These are phyloP conservation scores for Hypomyces rosellus DNA, from an alignment of 2,329 filamentous ascomycete genomes.

Conservation along the genomic window DNA sequence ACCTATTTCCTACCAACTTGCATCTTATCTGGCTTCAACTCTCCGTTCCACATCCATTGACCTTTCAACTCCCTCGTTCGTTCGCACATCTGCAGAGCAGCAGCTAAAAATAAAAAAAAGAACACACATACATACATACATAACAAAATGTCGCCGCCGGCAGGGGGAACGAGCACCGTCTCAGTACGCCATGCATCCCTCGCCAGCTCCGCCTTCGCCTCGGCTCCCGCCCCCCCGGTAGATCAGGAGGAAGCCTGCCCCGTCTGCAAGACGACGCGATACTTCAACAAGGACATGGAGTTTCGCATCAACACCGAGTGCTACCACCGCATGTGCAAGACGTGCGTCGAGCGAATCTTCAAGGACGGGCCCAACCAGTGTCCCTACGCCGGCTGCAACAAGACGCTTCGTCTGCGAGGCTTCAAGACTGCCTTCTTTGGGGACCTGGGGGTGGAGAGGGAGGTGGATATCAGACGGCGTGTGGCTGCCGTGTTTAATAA, in stretches of 20 bases:
- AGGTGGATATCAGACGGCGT: conserved; percentile 82
- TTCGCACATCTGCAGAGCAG: not conserved
- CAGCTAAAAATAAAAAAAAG: too few species aligned
- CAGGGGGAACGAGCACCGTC: conserved; percentile 17
- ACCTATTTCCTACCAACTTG: not conserved
- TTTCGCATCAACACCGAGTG: conserved; percentile 98
- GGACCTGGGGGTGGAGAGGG: conserved; percentile 80
- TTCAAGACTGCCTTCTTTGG: conserved; percentile 88
- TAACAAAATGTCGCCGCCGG: conserved; percentile 21
- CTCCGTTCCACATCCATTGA: not conserved
- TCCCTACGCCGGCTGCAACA: conserved; percentile 80
- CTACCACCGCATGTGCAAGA: conserved; percentile 98
- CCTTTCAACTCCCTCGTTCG: too few species aligned
- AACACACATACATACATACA: not conserved
- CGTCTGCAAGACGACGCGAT: conserved; percentile 93
- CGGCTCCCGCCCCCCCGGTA: conserved; percentile 14
- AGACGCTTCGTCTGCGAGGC: conserved; percentile 75
- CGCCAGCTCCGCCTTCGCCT: conserved; percentile 9
- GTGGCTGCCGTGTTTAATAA: conserved; percentile 82
- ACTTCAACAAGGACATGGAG: conserved; percentile 87
- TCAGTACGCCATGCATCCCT: conserved; percentile 22
- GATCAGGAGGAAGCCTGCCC: conserved; percentile 71
- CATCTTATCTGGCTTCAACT: not conserved
- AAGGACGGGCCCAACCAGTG: conserved; percentile 86
- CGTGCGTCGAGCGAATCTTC: conserved; percentile 92